A percentile compares a stretch with the other conserved stretches of the same genome.
Evolutionary conservation across 768 basidiomycete genomes (phyloP).

Genomic region (Rhizopogon salebrosus): DNA sequence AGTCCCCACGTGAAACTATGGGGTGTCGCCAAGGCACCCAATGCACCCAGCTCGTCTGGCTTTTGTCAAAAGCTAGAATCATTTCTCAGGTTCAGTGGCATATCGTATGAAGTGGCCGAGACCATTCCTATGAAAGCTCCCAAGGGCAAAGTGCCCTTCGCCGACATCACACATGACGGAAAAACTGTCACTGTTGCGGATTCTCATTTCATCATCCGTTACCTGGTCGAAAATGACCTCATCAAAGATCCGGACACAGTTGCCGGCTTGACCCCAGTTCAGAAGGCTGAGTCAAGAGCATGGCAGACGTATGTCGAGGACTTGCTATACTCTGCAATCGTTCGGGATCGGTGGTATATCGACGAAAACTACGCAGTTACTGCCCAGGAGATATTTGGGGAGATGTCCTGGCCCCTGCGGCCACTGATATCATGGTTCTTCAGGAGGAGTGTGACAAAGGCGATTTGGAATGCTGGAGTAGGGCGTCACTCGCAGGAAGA

Average conservation of each 20-base stretch:
- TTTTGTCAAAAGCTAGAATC: conserved; percentile 31
- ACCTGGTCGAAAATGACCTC: conserved; percentile 22
- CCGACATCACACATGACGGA: conserved; percentile 21
- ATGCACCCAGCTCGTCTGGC: conserved; percentile 21
- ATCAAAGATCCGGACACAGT: conserved; percentile 22
- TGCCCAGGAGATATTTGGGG: conserved; percentile 10
- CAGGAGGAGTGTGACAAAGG: conserved; percentile 11
- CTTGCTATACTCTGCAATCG: conserved; percentile 21
- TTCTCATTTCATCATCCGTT: conserved; percentile 29
- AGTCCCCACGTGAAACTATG: conserved; percentile 19
- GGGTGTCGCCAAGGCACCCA: conserved; percentile 17
- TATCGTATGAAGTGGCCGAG: conserved; percentile 23
- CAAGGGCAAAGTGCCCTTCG: conserved; percentile 29
- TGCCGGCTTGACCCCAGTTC: conserved; percentile 19
- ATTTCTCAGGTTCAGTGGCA: conserved; percentile 22
- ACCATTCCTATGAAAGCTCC: conserved; percentile 22
- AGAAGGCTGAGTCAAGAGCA: conserved; percentile 29
- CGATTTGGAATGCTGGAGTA: conserved; percentile 19
- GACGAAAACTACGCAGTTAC: conserved; percentile 20
- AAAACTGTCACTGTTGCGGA: conserved; percentile 19
- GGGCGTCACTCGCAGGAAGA: conserved; percentile 30
- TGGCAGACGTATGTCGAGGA: conserved; percentile 30
- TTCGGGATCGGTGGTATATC: conserved; percentile 26
- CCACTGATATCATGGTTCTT: conserved; percentile 18
- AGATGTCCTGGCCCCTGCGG: conserved; percentile 14